Evolutionary conservation across 176 grass and related monocot species (phyloP), one percentile per base, ranked within the genome.

Genomic region (Ensete ventricosum): DNA sequence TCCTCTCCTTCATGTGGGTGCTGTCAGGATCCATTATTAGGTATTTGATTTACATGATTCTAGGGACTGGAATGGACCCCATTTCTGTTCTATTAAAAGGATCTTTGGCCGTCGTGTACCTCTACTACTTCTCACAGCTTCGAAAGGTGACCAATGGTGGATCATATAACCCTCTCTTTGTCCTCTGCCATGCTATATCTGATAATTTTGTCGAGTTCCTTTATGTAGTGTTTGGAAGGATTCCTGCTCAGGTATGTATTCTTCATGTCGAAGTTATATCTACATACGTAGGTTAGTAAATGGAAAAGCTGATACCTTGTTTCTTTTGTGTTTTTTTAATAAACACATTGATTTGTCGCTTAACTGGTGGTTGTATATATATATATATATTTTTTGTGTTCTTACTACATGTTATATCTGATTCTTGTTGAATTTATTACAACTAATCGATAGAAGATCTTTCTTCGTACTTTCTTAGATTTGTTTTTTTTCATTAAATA

Each of bases 91-190:
- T 67, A 14, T 54, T 78, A 20, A 78, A 78, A 50, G 76, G 76
- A 50, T 67, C 22, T 13, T 2, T 78, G 6, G 62, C 76, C 1
- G 50, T 78, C 50, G 21, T 78, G n/a, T 78, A 54, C 19, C 13
- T 78, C 9, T 67, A 78, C 77, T 70, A 24, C 53, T 79, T 79
- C 66, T 55, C 65, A 2, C 66, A 23, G 64, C 26, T 79, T 14
- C 65, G 77, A 10, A 70, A 79, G 52, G 53, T 53, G 50, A 79
- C 66, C 14, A 54, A 48, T 12, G 77, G 77, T n/a, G 77, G 77
- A 9, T 70, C 77, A 11, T 79, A 79, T 59, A 79, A 79, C 50
- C 77, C 77, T 58, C 54, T 79, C 64, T 54, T 79, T 9, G 64
- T 79, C 43, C 77, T 79, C 52, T 70, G 77, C 27, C 58, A 70